Conservation (phyloP, 345 rosid genomes). For the Eucalyptus decipiens region DNA sequence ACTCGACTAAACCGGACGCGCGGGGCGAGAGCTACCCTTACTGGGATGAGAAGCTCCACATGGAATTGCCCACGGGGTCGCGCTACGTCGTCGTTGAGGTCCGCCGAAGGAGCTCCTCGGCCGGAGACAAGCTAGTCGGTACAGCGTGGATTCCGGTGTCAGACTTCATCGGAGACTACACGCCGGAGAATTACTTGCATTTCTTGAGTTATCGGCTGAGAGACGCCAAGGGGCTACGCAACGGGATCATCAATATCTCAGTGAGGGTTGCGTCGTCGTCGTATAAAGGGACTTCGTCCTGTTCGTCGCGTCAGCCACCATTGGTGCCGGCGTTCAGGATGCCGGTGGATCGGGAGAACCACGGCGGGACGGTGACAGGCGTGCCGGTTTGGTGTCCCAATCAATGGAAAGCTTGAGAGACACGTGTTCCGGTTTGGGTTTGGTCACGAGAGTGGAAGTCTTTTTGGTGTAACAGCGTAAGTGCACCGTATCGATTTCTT, state of each 20-base stretch:
- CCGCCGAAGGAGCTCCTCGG: background rate
- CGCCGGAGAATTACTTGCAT: background rate
- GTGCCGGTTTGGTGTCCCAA: background rate
- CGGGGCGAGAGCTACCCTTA: background rate
- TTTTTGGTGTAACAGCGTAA: background rate
- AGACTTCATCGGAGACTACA: constrained; percentile 9
- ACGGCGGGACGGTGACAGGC: background rate
- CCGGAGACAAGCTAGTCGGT: background rate
- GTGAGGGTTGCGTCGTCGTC: background rate
- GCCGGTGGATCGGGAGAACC: background rate
- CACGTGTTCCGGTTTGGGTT: background rate
- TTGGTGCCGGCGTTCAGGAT: background rate
- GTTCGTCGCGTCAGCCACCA: background rate
- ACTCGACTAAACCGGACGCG: background rate
- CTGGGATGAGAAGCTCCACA: constrained; percentile 1
- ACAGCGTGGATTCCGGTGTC: background rate
- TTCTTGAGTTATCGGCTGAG: constrained; percentile 4
- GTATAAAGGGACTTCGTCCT: background rate
- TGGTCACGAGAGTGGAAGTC: background rate
- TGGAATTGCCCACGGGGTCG: background rate
- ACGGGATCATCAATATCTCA: background rate
- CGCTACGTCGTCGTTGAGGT: background rate
- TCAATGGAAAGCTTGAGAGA: background rate
- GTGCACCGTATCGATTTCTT: background rate
- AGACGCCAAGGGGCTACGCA: background rate